phyloP scores from a whole-genome alignment of 2,329 filamentous ascomycete genomes.

The Tolypocladium nubicola region DNA sequence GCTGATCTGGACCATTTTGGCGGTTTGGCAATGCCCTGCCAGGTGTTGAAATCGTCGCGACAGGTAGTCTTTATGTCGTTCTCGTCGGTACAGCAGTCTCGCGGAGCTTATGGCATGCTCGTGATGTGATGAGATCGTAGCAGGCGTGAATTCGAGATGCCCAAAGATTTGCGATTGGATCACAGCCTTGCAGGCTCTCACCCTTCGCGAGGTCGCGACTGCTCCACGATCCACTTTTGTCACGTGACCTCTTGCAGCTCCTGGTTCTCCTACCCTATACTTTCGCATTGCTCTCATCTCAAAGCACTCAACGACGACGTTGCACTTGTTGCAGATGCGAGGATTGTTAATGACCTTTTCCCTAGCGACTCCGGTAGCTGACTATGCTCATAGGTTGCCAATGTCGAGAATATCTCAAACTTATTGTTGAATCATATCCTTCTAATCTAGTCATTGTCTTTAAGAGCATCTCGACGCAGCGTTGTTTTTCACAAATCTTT shows the following conservation, averaged over 20 bases:
- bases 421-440: too few species aligned
- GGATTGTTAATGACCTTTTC: too few species aligned
- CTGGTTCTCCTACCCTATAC: not conserved
- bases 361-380: too few species aligned
- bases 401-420: too few species aligned
- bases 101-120: not conserved
- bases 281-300: too few species aligned
- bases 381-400: too few species aligned
- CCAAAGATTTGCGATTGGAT: conserved; percentile 20
- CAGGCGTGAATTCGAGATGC: not conserved
- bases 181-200: conserved; percentile 14
- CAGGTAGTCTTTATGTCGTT: conserved; percentile 1
- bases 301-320: not conserved
- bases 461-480: too few species aligned
- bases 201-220: conserved; percentile 13
- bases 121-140: not conserved
- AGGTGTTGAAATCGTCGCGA: not conserved
- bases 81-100: not conserved
- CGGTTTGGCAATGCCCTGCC: conserved; percentile 13
- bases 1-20: conserved; percentile 76
- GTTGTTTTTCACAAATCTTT: not conserved
- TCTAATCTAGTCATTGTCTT: not conserved
- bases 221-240: conserved; percentile 10
- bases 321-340: not conserved
- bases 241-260: conserved; percentile 14